Percentiles rank a stretch among this genome's conserved stretches.
Conservation (phyloP, 352 stramenopile genomes). For the Phytophthora sojae region DNA sequence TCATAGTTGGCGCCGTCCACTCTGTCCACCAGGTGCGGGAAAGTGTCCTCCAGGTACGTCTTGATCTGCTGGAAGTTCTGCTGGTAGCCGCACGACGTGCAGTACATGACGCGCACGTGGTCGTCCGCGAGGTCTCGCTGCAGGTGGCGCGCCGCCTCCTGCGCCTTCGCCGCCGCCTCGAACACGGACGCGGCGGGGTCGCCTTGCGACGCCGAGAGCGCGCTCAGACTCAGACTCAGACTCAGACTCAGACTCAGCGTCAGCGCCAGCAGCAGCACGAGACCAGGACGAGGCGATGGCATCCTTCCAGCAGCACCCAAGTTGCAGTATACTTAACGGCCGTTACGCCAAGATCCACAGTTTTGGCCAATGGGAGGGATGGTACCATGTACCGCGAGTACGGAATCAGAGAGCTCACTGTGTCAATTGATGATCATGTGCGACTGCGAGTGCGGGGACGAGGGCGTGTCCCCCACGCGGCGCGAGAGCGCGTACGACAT, state of each 20-base stretch:
- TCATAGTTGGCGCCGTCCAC: slow-evolving; percentile 70
- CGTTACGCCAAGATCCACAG: background rate
- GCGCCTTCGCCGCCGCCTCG: slow-evolving; percentile 18
- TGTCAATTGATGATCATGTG: slow-evolving; percentile 33
- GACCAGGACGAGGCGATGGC: slow-evolving; percentile 9
- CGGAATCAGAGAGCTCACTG: too few species aligned
- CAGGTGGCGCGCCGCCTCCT: slow-evolving; percentile 31
- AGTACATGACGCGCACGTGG: slow-evolving; percentile 70
- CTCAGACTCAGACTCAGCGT: slow-evolving; percentile 16
- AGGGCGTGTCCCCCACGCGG: slow-evolving; percentile 52
- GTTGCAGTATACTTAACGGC: slow-evolving; percentile 10
- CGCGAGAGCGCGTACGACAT: slow-evolving; percentile 86
- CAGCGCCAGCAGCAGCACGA: slow-evolving; percentile 9
- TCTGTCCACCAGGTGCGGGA: slow-evolving; percentile 74
- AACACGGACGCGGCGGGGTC: slow-evolving; percentile 23
- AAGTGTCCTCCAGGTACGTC: slow-evolving; percentile 73
- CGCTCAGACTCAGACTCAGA: slow-evolving; percentile 17
- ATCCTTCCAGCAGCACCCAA: background rate
- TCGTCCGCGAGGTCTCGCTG: slow-evolving; percentile 58
- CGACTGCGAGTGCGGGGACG: slow-evolving; percentile 59
- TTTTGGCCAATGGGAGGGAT: background rate
- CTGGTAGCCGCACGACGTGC: slow-evolving; percentile 80
- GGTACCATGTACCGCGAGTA: too few species aligned
- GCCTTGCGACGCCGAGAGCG: slow-evolving; percentile 28
- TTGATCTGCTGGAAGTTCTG: slow-evolving; percentile 83